Base-by-base conservation (phyloP, 805 yeast species). In the Spathaspora arborariae region DNA sequence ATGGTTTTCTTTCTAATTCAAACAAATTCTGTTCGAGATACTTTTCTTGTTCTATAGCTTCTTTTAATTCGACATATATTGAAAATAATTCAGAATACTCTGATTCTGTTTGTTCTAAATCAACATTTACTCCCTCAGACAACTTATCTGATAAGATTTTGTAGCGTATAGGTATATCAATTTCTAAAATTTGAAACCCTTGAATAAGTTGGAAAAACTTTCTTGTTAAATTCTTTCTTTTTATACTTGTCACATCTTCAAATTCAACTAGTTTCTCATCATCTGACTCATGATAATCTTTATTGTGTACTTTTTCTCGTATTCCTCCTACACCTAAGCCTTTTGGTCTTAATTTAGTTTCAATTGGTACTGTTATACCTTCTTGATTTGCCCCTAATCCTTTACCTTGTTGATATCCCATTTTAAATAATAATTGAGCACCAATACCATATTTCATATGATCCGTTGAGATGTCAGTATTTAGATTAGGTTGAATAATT, bases 401-500 rank as follows among this genome's bases (percentile, higher is more conserved):
- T 56, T 78, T 72, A 0, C 99, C 98, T 36, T 78, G 78, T 6
- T 76, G 75, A 64, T 88, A 91, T 0, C 99, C 99, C 98, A 92
- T 91, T 51, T 81, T 78, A 50, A 80, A 73, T 67, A 92, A 63
- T 43, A 92, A 67, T 42, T 75, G 65, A 2, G 96, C 96, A 33
- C 98, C 98, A 34, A 89, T 80, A 5, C 98, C 98, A 59, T 91
- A 90, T 42, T 51, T 51, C 13, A 51, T 40, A 20, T 20, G 39
- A 20, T 37, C 39, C 11, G 27, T 30, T 19, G 18, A 4, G 50
- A 27, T 15, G 45, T 24, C 20, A 20, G 20, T n/a, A n/a, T n/a
- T n/a, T n/a, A n/a, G n/a, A n/a, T 19, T 39, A 9, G 37, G 20
- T 20, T 10, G 35, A 9, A 15, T 22, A 16, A 41, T 19, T 20